Evolutionary conservation across 805 yeast species (phyloP), one percentile per base, ranked within the genome.

Genomic region (Yamadazyma sp.): DNA sequence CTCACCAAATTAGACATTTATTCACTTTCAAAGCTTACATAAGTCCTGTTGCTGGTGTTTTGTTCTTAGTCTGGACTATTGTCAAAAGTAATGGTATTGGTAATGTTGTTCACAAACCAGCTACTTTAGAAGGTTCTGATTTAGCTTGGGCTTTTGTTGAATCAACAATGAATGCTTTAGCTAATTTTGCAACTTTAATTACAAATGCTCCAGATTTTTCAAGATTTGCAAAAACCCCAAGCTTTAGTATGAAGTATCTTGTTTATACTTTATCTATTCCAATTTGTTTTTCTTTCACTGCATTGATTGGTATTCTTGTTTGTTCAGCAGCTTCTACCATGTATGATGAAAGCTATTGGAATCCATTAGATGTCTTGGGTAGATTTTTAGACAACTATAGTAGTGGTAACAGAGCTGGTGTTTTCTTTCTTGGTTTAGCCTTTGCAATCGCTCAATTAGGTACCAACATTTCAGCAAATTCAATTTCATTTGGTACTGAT

Each of bases 161-260:
- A 47, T 76, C 91, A 4, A 69, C 80, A 21, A 84, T 88, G 95
- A 82, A 80, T 60, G 73, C 88, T 14, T 63, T 87, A 43, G 85
- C 94, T 18, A 87, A 86, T 61, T 87, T 87, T 53, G 93, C 95
- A 4, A 83, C 96, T n/a, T 71, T 87, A 50, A 83, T 88, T 52
- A 75, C 83, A 35, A 87, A 87, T 61, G 85, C 93, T 11, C 94
- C 96, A 1, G 96, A 87, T 66, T 87, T 87, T 59, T 73, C 95
- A 17, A 76, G 96, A 58, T 82, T 86, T 62, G 83, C 95, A 7
- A 73, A 69, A 44, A 60, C 53, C 38, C 65, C 68, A 7, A 50
- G 65, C 5, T 62, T 60, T 36, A 47, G 58, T 24, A 58, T 66
- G 55, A 65, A 65, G 43, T 65, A 65, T 37, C 43, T 63, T 32